Conservation (phyloP, 163 green algal species). For the Prototheca cutis region DNA sequence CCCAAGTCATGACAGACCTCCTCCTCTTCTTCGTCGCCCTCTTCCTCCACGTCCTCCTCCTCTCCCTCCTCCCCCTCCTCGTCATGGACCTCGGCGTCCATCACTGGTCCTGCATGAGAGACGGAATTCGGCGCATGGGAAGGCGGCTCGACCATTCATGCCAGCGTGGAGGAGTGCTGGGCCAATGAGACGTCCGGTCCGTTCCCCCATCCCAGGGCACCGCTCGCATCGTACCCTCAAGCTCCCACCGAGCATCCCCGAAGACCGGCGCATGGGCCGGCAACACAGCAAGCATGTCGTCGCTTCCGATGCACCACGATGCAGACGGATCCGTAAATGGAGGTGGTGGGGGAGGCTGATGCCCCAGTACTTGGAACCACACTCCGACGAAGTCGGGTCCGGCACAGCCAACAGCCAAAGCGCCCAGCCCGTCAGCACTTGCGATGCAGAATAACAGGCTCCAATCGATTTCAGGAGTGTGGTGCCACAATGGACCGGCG, state of each 20-base stretch:
- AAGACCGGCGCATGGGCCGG: background rate
- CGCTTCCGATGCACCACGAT: background rate
- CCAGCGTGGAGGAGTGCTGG: no score
- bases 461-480: no score
- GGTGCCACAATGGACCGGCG: no score
- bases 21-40: slow-evolving; percentile 17
- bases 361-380: no score
- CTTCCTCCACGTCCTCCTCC: slow-evolving; percentile 15
- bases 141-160: no score
- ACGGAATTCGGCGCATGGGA: slow-evolving; percentile 1
- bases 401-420: no score
- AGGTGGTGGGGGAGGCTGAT: background rate
- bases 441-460: no score
- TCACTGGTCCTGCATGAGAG: background rate
- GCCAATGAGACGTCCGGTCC: no score
- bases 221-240: background rate
- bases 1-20: no score
- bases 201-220: no score
- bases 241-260: background rate
- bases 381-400: no score
- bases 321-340: background rate
- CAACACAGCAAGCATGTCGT: background rate
- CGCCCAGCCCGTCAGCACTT: no score
- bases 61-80: background rate
- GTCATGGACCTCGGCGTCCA: slow-evolving; percentile 1